Base-by-base conservation (phyloP, 495 filamentous ascomycete genomes). In the Rhizodiscina lignyota region DNA sequence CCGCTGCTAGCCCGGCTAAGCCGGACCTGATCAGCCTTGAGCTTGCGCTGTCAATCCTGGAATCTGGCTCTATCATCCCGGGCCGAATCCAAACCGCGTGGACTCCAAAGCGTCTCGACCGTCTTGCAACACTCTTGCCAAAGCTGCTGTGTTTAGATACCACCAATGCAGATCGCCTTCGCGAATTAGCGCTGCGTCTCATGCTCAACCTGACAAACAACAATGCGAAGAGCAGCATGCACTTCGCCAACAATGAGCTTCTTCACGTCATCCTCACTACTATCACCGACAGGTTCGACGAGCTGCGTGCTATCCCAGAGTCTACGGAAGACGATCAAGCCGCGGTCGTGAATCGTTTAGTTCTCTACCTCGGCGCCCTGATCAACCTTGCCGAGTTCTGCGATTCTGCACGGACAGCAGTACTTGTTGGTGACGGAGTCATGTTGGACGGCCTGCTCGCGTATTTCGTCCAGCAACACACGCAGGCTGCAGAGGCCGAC, bases 361-460 rank as follows among this genome's bases (percentile, higher is more conserved):
- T 94, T 33, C 62, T 94, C 37, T 68, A 77, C 30, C 58, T 94
- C 22, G 91, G 85, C 0, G 72, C 79, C 35, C 70, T 93, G 50
- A 92, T 89, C 48, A 97, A 97, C 50, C 66, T 96, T 41, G 74
- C 77, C 13, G 87, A 94, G 47, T 73, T 77, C 44, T 80, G 72
- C 35, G 60, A 73, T 22, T 46, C 52, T 24, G 69, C 72, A 8
- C 59, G 69, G 30, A 24, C 34, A 15, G 45, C 59, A 16, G 55
- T 69, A 32, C 32, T 67, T 16, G 34, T 15, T 32, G 33, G 43
- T 4, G 44, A 40, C 16, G 24, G 50, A 13, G 28, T 18, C 17
- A 30, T 49, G 18, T 51, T 74, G 10, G 59, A 63, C 32, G 50
- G 44, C 13, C 50, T 73, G 23, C 57, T 69, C 12, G 50, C 53